Evolutionary conservation across 2,329 filamentous ascomycete genomes (phyloP).

Genomic region (Cercospora sp.): DNA sequence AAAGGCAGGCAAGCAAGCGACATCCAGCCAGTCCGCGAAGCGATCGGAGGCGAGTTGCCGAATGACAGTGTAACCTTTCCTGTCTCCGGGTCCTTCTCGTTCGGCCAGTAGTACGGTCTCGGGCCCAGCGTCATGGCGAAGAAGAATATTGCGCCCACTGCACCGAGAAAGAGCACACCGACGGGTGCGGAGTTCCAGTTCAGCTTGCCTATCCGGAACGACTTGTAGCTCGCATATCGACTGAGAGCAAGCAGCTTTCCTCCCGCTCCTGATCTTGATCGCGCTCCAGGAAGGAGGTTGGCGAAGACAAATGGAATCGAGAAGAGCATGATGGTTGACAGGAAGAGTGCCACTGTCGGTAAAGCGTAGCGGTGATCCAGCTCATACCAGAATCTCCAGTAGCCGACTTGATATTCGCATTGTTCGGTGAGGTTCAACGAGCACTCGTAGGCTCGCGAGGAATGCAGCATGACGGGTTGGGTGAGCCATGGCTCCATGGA

Average conservation of each 20-base stretch:
- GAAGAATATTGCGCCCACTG: conserved; percentile 50
- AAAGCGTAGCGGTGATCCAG: conserved; percentile 57
- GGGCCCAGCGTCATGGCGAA: conserved; percentile 45
- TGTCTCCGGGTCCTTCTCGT: conserved; percentile 19
- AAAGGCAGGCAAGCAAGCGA: conserved; percentile 56
- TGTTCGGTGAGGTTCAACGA: conserved; percentile 43
- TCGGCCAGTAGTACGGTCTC: conserved; percentile 57
- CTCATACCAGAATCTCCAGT: conserved; percentile 57
- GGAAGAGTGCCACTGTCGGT: conserved; percentile 56
- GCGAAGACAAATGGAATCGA: conserved; percentile 44
- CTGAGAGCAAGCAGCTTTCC: conserved; percentile 40
- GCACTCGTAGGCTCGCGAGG: conserved; percentile 38
- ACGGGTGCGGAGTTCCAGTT: conserved; percentile 50
- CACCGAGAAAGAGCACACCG: conserved; percentile 47
- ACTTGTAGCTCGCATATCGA: conserved; percentile 48
- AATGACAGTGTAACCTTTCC: conserved; percentile 36
- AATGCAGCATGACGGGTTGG: conserved; percentile 46
- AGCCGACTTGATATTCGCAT: conserved; percentile 49
- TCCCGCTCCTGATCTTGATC: background rate
- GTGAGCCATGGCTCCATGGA: conserved; percentile 42
- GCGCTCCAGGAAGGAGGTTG: conserved; percentile 6
- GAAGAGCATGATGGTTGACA: conserved; percentile 53
- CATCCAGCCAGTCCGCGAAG: conserved; percentile 56
- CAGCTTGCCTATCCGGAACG: conserved; percentile 40
- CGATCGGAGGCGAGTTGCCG: conserved; percentile 56